Evolutionary conservation across 352 stramenopile genomes (phyloP), one percentile per base, ranked within the genome.

Genomic region (Phytophthora sp.): DNA sequence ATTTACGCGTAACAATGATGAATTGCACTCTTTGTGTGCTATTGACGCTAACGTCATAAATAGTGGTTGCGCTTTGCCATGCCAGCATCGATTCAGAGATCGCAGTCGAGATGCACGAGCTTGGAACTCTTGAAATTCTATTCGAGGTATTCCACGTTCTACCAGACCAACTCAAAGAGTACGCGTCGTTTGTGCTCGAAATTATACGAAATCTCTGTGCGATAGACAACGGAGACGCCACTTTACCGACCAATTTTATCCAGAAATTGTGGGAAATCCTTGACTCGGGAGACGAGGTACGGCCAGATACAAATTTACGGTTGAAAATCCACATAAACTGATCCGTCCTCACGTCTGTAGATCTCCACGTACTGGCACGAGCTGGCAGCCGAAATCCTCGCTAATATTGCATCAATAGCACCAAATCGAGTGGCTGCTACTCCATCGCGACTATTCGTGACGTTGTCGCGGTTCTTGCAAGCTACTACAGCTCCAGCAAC

Each of bases 1-100:
- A 16, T 84, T 89, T 44, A 85, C 82, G 45, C 20, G 79, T 90
- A 76, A n/a, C n/a, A n/a, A n/a, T n/a, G n/a, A n/a, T n/a, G n/a
- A n/a, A n/a, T n/a, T n/a, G n/a, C n/a, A n/a, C n/a, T n/a, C n/a
- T n/a, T n/a, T n/a, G n/a, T n/a, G n/a, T n/a, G n/a, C n/a, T n/a
- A n/a, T n/a, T n/a, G n/a, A n/a, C n/a, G n/a, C 36, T 44, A 44
- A 44, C n/a, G 4, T n/a, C 12, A 16, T 7, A n/a, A 9, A 11
- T 44, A 88, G 73, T 91, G 16, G 66, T 91, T 12, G 78, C 72
- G 2, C 51, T 92, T 7, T 86, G 74, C 21, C 85, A 93, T 30
- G 78, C 71, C 0, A 79, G 76, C n/a, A 73, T 93, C 35, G 83
- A 91, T 27, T 61, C 65, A 0, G 63, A 66, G 4, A 87, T 91